Evolutionary conservation across 257 asterid genomes (phyloP), one percentile per base, ranked within the genome.

Genomic region (Mentha longifolia): DNA sequence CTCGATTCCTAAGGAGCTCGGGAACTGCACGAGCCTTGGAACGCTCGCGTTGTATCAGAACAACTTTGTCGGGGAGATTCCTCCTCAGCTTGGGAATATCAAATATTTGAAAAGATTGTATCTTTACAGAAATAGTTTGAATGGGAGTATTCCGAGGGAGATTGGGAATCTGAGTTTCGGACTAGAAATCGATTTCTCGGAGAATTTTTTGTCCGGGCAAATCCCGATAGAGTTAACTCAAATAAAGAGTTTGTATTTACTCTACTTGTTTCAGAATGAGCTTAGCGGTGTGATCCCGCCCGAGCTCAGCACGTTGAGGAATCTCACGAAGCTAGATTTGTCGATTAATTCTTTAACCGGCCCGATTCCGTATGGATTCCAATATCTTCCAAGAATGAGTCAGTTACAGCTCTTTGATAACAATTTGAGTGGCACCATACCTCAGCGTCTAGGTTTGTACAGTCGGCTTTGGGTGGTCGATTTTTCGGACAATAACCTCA

Each of bases 401-500:
- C 92, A 88, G 78, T 76, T 93, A 11, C 95, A 86, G 85, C 96
- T 93, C 51, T 93, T 88, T 54, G 84, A 85, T 56, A 93, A 93
- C 64, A 59, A 79, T 43, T 76, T 93, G 73, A 88, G 66, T 39
- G 98, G 98, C 14, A 59, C 74, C 52, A 88, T 93, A 65, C 97
- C 98, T 62, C 95, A 80, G 37, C 66, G 80, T n/a, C 89, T 93
- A 9, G 98, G 98, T 17, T 73, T 81, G 68, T 81, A 79, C 65
- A 85, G 92, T 60, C 86, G 69, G 10, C 89, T 93, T 20, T 91
- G 96, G 96, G 98, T 90, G 14, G 88, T 90, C 46, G 98, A 93
- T 78, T 85, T 93, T 70, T 87, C 96, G 0, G 84, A 78, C 46
- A 93, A 93, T 57, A 55, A 73, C 10, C 86, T 93, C 42, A 84